phyloP scores from a whole-genome alignment of 208 protist species.

The Crithidia brevicula region DNA sequence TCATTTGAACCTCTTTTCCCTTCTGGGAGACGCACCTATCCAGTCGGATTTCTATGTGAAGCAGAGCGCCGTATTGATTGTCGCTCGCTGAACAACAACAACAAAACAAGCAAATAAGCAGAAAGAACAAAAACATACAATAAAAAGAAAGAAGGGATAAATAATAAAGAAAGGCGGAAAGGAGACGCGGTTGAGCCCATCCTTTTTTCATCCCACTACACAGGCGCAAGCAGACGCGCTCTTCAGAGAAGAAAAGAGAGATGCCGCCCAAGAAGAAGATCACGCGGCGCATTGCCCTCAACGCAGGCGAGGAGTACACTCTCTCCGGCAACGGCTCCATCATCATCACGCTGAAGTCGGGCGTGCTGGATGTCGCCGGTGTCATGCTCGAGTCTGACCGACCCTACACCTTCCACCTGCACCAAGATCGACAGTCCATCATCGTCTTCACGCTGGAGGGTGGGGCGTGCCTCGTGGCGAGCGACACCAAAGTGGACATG shows the following conservation, averaged over 20 bases:
- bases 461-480: constrained; percentile 45
- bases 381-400: constrained; percentile 61
- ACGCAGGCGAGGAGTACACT: constrained; percentile 81
- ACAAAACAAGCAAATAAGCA: too few relatives aligned
- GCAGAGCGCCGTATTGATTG: too few relatives aligned
- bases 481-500: constrained; percentile 48
- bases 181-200: too few relatives aligned
- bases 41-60: too few relatives aligned
- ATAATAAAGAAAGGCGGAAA: too few relatives aligned
- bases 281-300: constrained; percentile 53
- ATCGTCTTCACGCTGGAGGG: constrained; percentile 80
- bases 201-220: neutral
- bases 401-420: constrained; percentile 54
- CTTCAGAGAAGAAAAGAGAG: too few relatives aligned
- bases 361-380: constrained; percentile 78
- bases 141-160: too few relatives aligned
- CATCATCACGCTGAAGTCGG: constrained; percentile 53
- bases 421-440: constrained; percentile 39
- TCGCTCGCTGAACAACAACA: too few relatives aligned
- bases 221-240: too few relatives aligned
- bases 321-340: constrained; percentile 54
- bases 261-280: constrained; percentile 58
- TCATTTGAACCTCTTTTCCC: too few relatives aligned
- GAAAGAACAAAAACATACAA: too few relatives aligned
- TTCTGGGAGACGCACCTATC: too few relatives aligned